Evolutionary conservation across 2,329 filamentous ascomycete species (phyloP).

Genomic region (Arthrobotrys pseudoclavata): DNA sequence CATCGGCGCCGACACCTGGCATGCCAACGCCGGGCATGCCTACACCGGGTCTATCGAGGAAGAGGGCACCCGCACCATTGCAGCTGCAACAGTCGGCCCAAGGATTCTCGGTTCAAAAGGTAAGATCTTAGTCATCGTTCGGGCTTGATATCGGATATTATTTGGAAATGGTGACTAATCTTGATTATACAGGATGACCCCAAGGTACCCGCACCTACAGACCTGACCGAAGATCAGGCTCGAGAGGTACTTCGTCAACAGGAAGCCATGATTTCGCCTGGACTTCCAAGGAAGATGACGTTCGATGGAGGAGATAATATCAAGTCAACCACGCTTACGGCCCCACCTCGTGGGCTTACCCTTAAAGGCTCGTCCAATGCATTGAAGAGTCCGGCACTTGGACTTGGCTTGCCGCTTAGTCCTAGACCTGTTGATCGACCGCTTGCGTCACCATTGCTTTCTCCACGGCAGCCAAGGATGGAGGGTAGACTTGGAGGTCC

Average conservation of each 20-base stretch:
- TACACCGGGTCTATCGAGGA: conserved; percentile 69
- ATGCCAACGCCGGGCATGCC: conserved; percentile 37
- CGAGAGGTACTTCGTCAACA: conserved; percentile 54
- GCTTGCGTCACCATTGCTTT: conserved; percentile 62
- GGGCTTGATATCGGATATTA: conserved; percentile 1
- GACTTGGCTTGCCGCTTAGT: conserved; percentile 55
- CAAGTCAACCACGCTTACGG: conserved; percentile 56
- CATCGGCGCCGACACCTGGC: conserved; percentile 47
- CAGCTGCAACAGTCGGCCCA: conserved; percentile 51
- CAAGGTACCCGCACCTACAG: conserved; percentile 39
- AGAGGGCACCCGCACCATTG: conserved; percentile 61
- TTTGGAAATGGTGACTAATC: neutral
- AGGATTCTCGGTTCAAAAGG: conserved; percentile 50
- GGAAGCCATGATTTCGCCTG: conserved; percentile 52
- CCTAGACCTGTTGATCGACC: conserved; percentile 63
- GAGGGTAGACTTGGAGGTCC: conserved; percentile 58
- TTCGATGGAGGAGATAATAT: conserved; percentile 51
- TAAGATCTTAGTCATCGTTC: conserved; percentile 17
- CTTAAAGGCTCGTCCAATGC: conserved; percentile 42
- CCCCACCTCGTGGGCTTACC: conserved; percentile 47
- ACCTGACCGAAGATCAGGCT: conserved; percentile 55
- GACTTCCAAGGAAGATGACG: conserved; percentile 54
- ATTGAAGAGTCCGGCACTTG: conserved; percentile 57
- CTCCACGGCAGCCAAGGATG: conserved; percentile 49
- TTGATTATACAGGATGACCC: conserved; percentile 25